These are phyloP conservation scores for Zygoascus flipseniorum DNA, from an alignment of 805 yeast genomes.

Conservation along the genomic window DNA sequence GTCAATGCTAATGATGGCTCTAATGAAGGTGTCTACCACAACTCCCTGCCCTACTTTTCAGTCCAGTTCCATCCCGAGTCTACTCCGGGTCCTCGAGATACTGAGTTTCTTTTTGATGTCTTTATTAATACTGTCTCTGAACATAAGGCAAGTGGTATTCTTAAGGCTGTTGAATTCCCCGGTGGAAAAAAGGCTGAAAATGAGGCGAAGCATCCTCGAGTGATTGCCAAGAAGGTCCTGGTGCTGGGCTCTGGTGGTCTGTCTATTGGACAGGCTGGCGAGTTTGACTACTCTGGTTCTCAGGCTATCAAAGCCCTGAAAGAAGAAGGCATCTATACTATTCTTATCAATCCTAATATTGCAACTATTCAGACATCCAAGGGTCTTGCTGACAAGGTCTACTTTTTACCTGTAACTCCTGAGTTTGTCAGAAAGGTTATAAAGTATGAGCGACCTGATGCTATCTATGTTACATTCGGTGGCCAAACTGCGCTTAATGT, in stretches of 20 bases:
- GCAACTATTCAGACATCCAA: constrained; percentile 98
- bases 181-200: constrained; percentile 77
- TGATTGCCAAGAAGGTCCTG: constrained; percentile 80
- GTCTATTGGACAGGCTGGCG: constrained; percentile 99
- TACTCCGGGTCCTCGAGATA: constrained; percentile 98
- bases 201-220: constrained; percentile 65
- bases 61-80: constrained; percentile 99
- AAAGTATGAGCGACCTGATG: constrained; percentile 91
- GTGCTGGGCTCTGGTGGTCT: constrained; percentile 97
- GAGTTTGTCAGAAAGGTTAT: constrained; percentile 96
- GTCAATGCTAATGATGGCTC: constrained; percentile 95
- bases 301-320: constrained; percentile 98
- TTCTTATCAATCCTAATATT: constrained; percentile 93
- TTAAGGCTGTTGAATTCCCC: constrained; percentile 79
- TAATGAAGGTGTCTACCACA: constrained; percentile 95
- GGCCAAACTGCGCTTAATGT: constrained; percentile 97
- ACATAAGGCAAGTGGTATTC: constrained; percentile 35
- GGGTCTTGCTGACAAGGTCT: constrained; percentile 96
- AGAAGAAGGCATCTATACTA: constrained; percentile 95
- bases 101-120: constrained; percentile 92
- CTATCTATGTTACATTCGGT: constrained; percentile 94
- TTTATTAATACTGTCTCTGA: constrained; percentile 74
- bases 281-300: constrained; percentile 96
- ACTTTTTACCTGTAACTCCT: constrained; percentile 94
- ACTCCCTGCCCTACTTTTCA: constrained; percentile 82